Conservation (phyloP, 306 rosid species). For the Abrus precatorius region DNA sequence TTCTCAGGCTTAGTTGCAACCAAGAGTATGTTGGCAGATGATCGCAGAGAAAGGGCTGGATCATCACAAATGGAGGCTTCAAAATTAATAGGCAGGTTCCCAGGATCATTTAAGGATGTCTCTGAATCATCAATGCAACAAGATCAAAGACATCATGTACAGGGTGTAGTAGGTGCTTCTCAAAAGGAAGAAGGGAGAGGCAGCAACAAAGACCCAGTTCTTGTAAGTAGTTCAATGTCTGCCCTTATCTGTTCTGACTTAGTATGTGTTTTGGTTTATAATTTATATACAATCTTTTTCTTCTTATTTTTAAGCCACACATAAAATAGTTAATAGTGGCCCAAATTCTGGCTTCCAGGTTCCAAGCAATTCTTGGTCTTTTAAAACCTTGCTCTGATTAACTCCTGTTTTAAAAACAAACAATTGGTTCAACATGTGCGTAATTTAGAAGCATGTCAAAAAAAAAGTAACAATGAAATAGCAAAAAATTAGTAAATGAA, state of each 20-base stretch:
- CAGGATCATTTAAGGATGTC: conserved; percentile 91
- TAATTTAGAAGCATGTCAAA: no score
- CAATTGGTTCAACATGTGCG: no score
- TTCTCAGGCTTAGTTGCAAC: conserved; percentile 84
- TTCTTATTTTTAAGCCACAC: no score
- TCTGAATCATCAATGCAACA: conserved; percentile 65
- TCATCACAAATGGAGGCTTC: conserved; percentile 77
- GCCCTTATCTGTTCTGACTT: background rate
- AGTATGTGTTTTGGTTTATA: background rate
- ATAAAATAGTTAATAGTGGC: no score
- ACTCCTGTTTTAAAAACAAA: no score
- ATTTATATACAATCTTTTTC: no score
- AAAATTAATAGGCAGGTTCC: conserved; percentile 78
- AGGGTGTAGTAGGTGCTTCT: conserved; percentile 47
- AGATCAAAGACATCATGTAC: conserved; percentile 70
- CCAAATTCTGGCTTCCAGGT: no score
- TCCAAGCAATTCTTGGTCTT: no score
- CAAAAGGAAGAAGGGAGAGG: conserved; percentile 73
- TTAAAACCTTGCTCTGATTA: no score
- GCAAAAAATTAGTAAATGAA: no score
- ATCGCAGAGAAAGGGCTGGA: conserved; percentile 76
- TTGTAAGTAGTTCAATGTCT: conserved; percentile 63
- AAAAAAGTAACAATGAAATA: no score
- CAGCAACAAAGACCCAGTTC: conserved; percentile 75
- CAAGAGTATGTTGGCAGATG: conserved; percentile 82